phyloP scores from a whole-genome alignment of 192 early-diverging fungal species.

The Piromyces finnis region DNA sequence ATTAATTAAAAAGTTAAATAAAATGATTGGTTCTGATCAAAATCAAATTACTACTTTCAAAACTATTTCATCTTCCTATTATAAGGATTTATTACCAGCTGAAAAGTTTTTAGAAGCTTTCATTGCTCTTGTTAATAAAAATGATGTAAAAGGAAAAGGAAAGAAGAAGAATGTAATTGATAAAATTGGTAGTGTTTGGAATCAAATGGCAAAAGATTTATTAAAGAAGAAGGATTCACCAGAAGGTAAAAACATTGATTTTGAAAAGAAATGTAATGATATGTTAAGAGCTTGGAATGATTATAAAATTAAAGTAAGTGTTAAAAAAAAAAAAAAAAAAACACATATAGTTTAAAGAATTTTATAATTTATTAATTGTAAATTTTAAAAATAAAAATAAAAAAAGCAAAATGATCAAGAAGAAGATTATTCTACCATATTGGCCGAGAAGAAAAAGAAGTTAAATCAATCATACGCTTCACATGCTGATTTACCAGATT shows the following conservation, averaged over 20 bases:
- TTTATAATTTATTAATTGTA: not conserved
- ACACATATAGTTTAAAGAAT: too few species aligned
- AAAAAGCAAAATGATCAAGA: not conserved
- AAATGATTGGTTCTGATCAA: conserved; percentile 13
- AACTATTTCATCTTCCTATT: conserved; percentile 12
- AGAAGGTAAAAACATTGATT: conserved; percentile 24
- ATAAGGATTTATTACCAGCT: conserved; percentile 4
- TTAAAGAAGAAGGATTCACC: conserved; percentile 26
- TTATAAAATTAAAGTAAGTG: conserved; percentile 28
- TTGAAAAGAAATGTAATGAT: conserved; percentile 27
- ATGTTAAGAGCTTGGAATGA: conserved; percentile 49
- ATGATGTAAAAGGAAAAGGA: conserved; percentile 2
- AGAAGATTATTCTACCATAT: conserved; percentile 9
- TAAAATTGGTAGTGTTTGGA: conserved; percentile 21
- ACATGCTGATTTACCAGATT: not conserved
- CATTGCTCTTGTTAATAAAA: conserved; percentile 5
- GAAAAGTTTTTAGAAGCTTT: conserved; percentile 16
- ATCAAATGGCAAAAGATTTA: conserved; percentile 16
- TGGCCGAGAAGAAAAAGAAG: conserved; percentile 10
- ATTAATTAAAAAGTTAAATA: conserved; percentile 9
- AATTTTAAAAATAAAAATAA: not conserved
- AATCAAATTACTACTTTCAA: conserved; percentile 18
- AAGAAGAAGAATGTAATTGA: conserved; percentile 7
- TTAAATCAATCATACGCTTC: not conserved
- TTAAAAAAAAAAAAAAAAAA: not conserved